Evolutionary conservation across 2,329 filamentous ascomycete species (phyloP).

Genomic region (Claviceps monticola): DNA sequence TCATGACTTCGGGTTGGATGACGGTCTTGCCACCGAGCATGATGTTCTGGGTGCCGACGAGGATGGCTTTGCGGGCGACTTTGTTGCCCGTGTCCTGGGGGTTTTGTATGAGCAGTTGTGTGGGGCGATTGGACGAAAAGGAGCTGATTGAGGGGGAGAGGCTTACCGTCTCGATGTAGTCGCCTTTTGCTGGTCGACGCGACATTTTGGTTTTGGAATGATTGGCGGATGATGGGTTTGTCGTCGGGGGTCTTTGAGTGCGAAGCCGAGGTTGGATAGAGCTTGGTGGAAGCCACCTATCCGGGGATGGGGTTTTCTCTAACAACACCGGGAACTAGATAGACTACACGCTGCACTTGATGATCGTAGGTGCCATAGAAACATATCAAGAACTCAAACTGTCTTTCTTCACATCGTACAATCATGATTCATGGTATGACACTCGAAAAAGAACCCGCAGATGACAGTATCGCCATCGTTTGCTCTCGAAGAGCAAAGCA

Average conservation of each 20-base stretch:
- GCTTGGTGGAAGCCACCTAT: too few relatives aligned
- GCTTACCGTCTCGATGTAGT: constrained; percentile 88
- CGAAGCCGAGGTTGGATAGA: neutral
- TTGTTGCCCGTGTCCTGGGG: constrained; percentile 91
- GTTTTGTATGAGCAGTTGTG: neutral
- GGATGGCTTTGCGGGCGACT: constrained; percentile 79
- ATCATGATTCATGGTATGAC: too few relatives aligned
- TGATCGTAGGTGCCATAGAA: too few relatives aligned
- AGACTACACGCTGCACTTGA: too few relatives aligned
- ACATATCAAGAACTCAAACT: too few relatives aligned
- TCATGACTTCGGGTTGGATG: constrained; percentile 87
- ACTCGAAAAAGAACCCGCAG: too few relatives aligned
- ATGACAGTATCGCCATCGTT: too few relatives aligned
- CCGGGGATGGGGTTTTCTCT: too few relatives aligned
- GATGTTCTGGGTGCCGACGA: constrained; percentile 94
- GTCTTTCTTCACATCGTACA: too few relatives aligned
- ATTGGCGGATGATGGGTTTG: neutral
- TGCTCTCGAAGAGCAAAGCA: too few relatives aligned
- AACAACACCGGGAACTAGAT: too few relatives aligned
- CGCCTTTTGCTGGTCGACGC: constrained; percentile 65
- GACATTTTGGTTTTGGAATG: constrained; percentile 40
- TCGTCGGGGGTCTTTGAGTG: neutral
- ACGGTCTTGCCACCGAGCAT: constrained; percentile 93
- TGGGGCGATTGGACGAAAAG: too few relatives aligned
- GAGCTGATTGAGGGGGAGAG: neutral